Percentiles rank a stretch among this genome's conserved stretches.
These are phyloP conservation scores for Neckera pumila DNA, from an alignment of 225 moss, liverwort and hornwort genomes.

Conservation along the genomic window DNA sequence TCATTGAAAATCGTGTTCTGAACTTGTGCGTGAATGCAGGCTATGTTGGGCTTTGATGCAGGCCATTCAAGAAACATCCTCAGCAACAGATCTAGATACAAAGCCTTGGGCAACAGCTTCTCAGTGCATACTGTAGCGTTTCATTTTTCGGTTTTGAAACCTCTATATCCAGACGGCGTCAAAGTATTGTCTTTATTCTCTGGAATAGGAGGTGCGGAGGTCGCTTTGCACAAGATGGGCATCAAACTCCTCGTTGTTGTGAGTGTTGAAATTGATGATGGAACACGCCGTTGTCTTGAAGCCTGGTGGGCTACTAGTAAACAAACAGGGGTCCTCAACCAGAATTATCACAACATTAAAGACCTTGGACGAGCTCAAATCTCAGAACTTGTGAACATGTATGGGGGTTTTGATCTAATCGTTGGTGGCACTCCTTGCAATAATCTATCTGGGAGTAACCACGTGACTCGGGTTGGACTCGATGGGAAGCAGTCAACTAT, in stretches of 20 bases:
- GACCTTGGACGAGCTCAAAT: conserved; percentile 25
- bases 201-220: conserved; percentile 80
- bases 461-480: conserved; percentile 34
- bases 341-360: conserved; percentile 23
- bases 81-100: conserved; percentile 10
- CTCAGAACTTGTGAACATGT: conserved; percentile 16
- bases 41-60: conserved; percentile 50
- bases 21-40: conserved; percentile 4
- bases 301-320: conserved; percentile 56
- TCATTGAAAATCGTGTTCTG: not conserved
- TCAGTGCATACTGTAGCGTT: conserved; percentile 60
- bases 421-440: conserved; percentile 85
- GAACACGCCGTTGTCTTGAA: conserved; percentile 30
- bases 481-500: conserved; percentile 35
- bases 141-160: conserved; percentile 56
- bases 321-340: conserved; percentile 36
- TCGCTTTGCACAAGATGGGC: conserved; percentile 63
- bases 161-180: conserved; percentile 32
- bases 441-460: conserved; percentile 58
- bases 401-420: conserved; percentile 55
- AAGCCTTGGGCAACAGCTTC: conserved; percentile 60
- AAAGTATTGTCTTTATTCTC: conserved; percentile 64
- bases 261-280: conserved; percentile 48
- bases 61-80: conserved; percentile 33
- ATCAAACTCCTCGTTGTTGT: conserved; percentile 51